Conservation (phyloP, 2,329 filamentous ascomycete species). For the Clarireedia hainanense region DNA sequence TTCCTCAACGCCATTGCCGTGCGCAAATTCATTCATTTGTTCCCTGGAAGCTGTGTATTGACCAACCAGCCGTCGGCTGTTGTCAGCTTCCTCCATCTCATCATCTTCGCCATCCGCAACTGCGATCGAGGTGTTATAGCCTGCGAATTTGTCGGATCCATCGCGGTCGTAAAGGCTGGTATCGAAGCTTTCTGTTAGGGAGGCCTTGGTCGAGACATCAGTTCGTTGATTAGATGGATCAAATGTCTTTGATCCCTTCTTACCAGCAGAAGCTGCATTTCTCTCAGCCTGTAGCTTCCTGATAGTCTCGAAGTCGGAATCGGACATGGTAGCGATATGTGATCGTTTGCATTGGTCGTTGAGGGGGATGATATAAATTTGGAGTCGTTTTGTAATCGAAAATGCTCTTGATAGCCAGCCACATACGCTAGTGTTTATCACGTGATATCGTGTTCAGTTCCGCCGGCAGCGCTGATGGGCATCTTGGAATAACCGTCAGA, state of each 20-base stretch:
- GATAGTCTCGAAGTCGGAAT: slow-evolving; percentile 82
- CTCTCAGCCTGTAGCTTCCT: slow-evolving; percentile 87
- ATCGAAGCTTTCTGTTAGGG: slow-evolving; percentile 83
- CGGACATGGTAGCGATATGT: slow-evolving; percentile 43
- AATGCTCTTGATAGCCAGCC: slow-evolving; percentile 7
- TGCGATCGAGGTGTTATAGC: slow-evolving; percentile 86
- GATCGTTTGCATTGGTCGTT: slow-evolving; percentile 4
- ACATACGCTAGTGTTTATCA: background rate
- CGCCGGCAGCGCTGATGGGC: no score
- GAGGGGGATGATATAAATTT: slow-evolving; percentile 5
- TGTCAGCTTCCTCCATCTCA: slow-evolving; percentile 67
- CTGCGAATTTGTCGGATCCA: slow-evolving; percentile 72
- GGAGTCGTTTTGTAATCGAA: slow-evolving; percentile 3
- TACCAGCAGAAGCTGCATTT: slow-evolving; percentile 68
- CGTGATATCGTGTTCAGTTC: background rate
- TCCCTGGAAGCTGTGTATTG: slow-evolving; percentile 92
- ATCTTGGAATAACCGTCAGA: no score
- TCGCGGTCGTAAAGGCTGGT: slow-evolving; percentile 78
- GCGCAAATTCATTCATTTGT: slow-evolving; percentile 91
- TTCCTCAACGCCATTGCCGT: slow-evolving; percentile 78
- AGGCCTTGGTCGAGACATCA: slow-evolving; percentile 82
- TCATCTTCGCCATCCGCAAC: slow-evolving; percentile 70
- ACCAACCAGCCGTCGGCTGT: slow-evolving; percentile 71
- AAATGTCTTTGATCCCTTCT: slow-evolving; percentile 75
- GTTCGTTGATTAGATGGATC: slow-evolving; percentile 73